Evolutionary conservation across 208 protist species (phyloP), one percentile per base, ranked within the genome.

Genomic region (Zelonia costaricensis): DNA sequence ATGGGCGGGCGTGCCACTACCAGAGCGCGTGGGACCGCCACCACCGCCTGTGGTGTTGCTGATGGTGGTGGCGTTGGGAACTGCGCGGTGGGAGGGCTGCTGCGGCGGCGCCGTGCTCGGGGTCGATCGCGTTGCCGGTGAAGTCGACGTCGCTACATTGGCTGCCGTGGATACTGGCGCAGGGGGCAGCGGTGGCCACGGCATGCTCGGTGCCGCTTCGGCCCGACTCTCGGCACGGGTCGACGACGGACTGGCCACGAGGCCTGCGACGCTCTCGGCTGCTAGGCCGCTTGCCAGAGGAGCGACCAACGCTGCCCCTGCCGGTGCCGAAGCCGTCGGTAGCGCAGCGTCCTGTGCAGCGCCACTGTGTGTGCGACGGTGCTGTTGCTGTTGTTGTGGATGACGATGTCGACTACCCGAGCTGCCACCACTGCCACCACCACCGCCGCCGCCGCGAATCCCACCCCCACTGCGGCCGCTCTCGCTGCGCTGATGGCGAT

Each of bases 401-500:
- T 22, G 18, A 20, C 27, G 35, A 23, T 20, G 35, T 23, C 33
- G 30, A 5, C 33, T 22, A 18, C 49, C 49, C 9, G 49, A 33
- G 28, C 31, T 42, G 27, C 49, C 18, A 23, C 20, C 28, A n/a
- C 36, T 15, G 22, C 35, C 9, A 31, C 20, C 40, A 15, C 49
- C 49, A 56, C 49, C 30, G n/a, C n/a, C 18, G 47, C 12, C n/a
- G n/a, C n/a, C n/a, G n/a, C n/a, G n/a, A n/a, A n/a, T n/a, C n/a
- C n/a, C n/a, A n/a, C n/a, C n/a, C n/a, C 48, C 48, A 20, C 39
- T 45, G 18, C 40, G 54, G 13, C 54, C 54, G 27, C 55, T 48
- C 25, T 27, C 55, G 38, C 40, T 61, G 45, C 42, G 40, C 7
- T 39, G 55, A 9, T 23, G 55, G 5, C 40, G 39, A 59, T 35